Evolutionary conservation across 75 land plant genomes (phyloP).

Genomic region (Cunninghamia lanceolata): DNA sequence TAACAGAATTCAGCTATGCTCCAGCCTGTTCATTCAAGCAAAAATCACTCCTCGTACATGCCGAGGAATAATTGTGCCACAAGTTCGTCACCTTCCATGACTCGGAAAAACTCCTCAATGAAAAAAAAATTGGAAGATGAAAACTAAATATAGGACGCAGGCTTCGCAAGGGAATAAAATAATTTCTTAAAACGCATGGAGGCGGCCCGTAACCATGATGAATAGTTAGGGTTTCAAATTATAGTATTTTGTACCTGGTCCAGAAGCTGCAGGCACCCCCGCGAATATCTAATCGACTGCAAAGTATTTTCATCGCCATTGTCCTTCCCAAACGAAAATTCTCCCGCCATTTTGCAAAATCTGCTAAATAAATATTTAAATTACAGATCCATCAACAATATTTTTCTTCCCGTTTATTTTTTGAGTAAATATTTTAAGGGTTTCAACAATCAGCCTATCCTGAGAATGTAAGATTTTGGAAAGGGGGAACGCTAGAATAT

Average conservation of each 20-base stretch:
- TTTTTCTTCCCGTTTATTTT: no score
- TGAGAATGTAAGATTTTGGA: neutral
- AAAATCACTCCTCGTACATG: neutral
- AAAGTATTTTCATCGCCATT: neutral
- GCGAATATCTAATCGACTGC: constrained; percentile 69
- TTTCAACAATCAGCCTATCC: neutral
- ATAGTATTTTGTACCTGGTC: constrained; percentile 57
- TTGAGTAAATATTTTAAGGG: neutral
- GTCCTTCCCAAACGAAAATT: neutral
- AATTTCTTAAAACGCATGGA: no score
- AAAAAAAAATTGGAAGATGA: neutral
- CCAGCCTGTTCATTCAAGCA: neutral
- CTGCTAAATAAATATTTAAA: neutral
- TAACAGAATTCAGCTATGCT: neutral
- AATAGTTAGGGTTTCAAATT: no score
- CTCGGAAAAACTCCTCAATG: neutral
- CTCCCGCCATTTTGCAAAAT: constrained; percentile 1
- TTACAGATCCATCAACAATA: neutral
- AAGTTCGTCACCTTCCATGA: neutral
- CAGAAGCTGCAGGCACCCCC: constrained; percentile 74
- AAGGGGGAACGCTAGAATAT: neutral
- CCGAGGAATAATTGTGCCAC: neutral
- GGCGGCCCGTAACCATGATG: no score
- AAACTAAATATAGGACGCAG: no score
- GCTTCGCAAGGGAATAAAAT: no score